Percentiles rank a stretch among this genome's conserved stretches.
These are phyloP conservation scores for Cichorium intybus DNA, from an alignment of 140 eudicot genomes.

Conservation along the genomic window DNA sequence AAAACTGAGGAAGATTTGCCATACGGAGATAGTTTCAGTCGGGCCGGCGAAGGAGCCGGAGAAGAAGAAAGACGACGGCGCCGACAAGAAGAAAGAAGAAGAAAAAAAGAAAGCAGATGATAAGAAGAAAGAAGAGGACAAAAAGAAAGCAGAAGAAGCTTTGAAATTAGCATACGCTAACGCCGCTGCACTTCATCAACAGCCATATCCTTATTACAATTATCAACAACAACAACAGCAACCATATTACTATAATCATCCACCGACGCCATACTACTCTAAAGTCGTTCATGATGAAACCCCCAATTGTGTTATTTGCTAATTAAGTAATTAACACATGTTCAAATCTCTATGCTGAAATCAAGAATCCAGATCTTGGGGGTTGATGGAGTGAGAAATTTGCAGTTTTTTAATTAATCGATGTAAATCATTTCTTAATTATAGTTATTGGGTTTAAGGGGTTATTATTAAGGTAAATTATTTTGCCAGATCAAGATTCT, in stretches of 20 bases:
- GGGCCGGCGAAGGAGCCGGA: conserved; percentile 95
- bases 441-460: conserved; percentile 21
- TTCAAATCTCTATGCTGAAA: conserved; percentile 21
- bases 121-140: conserved; percentile 47
- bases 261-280: conserved; percentile 34
- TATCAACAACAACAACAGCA: conserved; percentile 25
- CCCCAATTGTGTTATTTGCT: conserved; percentile 57
- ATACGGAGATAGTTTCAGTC: conserved; percentile 61
- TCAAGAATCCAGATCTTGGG: conserved; percentile 36
- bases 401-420: conserved; percentile 18
- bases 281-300: conserved; percentile 62
- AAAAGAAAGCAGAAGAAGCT: conserved; percentile 38
- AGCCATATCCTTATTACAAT: conserved; percentile 28
- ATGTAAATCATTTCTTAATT: conserved; percentile 31
- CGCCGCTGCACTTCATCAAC: conserved; percentile 25
- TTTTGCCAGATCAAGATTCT: conserved; percentile 20
- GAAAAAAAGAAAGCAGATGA: conserved; percentile 43
- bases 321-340: conserved; percentile 20
- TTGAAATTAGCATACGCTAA: conserved; percentile 1
- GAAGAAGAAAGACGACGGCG: conserved; percentile 53
- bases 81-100: conserved; percentile 54
- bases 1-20: conserved; percentile 66
- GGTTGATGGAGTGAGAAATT: conserved; percentile 34
- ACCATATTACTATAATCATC: conserved; percentile 34
- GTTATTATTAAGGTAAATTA: conserved; percentile 5